Percentiles rank a stretch among this genome's conserved stretches.
phyloP scores from a whole-genome alignment of 176 grass and related monocot genomes.

The Alloteropsis semialata region DNA sequence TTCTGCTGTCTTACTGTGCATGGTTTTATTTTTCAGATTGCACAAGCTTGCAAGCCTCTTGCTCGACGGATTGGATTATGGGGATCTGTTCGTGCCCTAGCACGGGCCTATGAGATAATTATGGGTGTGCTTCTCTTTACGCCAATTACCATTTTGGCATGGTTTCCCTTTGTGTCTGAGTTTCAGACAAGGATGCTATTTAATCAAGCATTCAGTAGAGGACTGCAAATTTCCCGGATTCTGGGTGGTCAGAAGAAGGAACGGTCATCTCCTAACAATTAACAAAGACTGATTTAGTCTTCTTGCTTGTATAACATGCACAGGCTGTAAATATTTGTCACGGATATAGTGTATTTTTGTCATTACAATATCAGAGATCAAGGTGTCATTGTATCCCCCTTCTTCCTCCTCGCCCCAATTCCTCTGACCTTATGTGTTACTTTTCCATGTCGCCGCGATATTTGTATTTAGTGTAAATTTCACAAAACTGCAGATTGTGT shows the following conservation, averaged over 20 bases:
- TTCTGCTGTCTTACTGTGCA: neutral
- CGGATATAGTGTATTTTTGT: conserved; percentile 17
- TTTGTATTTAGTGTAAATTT: neutral
- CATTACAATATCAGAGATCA: neutral
- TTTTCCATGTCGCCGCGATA: neutral
- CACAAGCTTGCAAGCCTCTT: conserved; percentile 65
- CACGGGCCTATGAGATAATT: conserved; percentile 73
- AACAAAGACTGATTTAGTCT: conserved; percentile 57
- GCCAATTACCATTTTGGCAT: conserved; percentile 72
- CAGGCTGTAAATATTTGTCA: conserved; percentile 26
- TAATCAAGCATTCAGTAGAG: conserved; percentile 92
- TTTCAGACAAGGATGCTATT: conserved; percentile 93
- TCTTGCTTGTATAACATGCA: neutral
- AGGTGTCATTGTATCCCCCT: neutral
- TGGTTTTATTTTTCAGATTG: conserved; percentile 54
- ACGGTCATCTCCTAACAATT: conserved; percentile 38
- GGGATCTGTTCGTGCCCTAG: conserved; percentile 80
- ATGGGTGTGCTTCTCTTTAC: conserved; percentile 74
- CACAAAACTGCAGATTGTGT: neutral
- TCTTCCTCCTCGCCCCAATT: too few species aligned
- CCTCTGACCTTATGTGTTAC: neutral
- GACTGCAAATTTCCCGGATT: conserved; percentile 93
- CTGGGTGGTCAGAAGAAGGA: conserved; percentile 81
- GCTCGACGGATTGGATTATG: conserved; percentile 47
- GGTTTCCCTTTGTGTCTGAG: conserved; percentile 91